Evolutionary conservation across 2,329 filamentous ascomycete species (phyloP).

Genomic region (Byssoonygena ceratinophila): DNA sequence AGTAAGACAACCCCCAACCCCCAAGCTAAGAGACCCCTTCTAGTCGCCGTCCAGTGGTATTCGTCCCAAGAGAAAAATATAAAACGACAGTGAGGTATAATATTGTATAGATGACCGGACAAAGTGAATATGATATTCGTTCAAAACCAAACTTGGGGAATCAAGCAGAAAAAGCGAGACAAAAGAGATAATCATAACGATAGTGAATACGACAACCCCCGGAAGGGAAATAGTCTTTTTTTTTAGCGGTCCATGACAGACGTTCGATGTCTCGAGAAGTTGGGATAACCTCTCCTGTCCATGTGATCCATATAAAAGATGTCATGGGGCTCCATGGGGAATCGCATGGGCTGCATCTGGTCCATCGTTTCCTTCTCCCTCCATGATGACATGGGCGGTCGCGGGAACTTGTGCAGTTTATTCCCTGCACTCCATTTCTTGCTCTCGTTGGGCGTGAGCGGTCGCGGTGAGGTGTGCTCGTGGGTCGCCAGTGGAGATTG

Average conservation of each 20-base stretch:
- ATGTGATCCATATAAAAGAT: not conserved
- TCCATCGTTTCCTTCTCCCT: not conserved
- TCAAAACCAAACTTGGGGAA: too few species aligned
- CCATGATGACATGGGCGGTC: not conserved
- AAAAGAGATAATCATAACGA: too few species aligned
- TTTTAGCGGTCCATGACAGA: not conserved
- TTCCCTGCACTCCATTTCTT: not conserved
- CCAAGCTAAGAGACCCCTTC: too few species aligned
- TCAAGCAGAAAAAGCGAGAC: too few species aligned
- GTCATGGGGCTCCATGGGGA: not conserved
- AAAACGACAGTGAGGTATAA: too few species aligned
- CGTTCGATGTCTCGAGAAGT: slow-evolving; percentile 3
- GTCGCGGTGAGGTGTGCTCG: not conserved
- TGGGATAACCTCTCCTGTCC: not conserved
- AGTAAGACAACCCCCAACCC: too few species aligned
- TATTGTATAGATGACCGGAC: too few species aligned
- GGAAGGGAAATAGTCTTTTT: too few species aligned
- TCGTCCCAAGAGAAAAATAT: too few species aligned
- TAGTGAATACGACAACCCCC: too few species aligned
- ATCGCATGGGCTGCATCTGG: not conserved
- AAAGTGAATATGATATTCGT: too few species aligned
- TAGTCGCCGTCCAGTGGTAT: too few species aligned
- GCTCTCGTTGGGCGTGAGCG: not conserved
- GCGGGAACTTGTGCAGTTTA: slow-evolving; percentile 2
- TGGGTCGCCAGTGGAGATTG: not conserved